Base-by-base conservation (phyloP, 1,284 basidiomycete genomes). In the Cronartium quercuum region DNA sequence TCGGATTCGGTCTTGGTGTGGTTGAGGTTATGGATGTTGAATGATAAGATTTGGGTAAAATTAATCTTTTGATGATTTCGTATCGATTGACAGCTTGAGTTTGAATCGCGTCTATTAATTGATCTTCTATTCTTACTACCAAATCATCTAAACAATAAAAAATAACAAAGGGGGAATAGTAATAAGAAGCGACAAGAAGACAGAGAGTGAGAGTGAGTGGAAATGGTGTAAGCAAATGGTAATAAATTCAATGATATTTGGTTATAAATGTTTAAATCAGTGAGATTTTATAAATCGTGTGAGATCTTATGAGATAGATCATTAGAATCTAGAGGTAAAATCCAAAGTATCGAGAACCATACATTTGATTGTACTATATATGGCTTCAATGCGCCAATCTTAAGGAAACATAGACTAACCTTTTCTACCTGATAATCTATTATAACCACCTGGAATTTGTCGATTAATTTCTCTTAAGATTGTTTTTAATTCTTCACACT, bases 401-500 rank as follows among this genome's bases (percentile, higher is more conserved):
- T 3, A 55, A 1, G 7, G 38, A 42, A 29, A 12, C 21, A 9
- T n/a, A 29, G 12, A 35, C 41, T 35, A 24, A 51, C 68, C 68
- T 64, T 71, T 71, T 61, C 62, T 64, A 6, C 68, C 68, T 24
- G 68, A 38, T 10, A 71, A 35, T 34, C 68, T 64, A 18, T 41
- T 42, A 9, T 41, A 35, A 35, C 18, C n/a, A 12, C 37, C 37
- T 10, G 51, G 51, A 55, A 71, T 47, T 5, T 62, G 21, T 1
- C 41, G 21, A 62, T 71, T 71, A 42, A 71, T 71, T 35, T n/a
- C 38, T 41, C 68, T 47, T 40, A 71, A 38, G 61, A 71, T 64
- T 10, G 21, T 34, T 34, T 71, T 71, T 29, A 71, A 61, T 35
- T 71, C 60, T 18, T 71, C 68, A 6, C 63, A 60, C 35, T 61